Base-by-base conservation (phyloP, 2,329 filamentous ascomycete genomes). In the Aplosporella prunicola region DNA sequence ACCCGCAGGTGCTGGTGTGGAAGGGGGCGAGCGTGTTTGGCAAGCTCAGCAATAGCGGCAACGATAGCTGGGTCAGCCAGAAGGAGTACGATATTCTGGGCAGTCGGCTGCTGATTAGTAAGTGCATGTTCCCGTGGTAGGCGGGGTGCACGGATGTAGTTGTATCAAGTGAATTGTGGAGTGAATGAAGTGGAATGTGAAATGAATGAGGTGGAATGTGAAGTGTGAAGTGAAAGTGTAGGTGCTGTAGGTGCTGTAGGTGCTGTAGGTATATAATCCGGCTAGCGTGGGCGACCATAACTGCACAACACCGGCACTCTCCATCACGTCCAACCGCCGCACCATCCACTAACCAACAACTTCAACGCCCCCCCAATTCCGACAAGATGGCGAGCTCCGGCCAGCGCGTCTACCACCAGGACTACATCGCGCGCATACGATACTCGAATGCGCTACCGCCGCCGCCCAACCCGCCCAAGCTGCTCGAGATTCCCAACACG, bases 1-100 rank as follows among this genome's bases (percentile, higher is more conserved):
- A 98, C 61, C 86, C 91, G 43, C 87, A 95, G 62, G 88, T 96
- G n/a, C 82, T 96, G 36, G 80, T 81, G 7, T 98, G 91, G 91
- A 98, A 98, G 71, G 91, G 91, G 4, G 91, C 85, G 1, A 94
- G 87, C 56, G 88, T 98, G 11, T 98, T 95, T 67, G 88, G 86
- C 3, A 87, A 93, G 64, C 66, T 96, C 49, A 75, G 79, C 43
- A 68, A 67, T 30, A 88, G 86, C 43, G 60, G 60, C 11, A 96
- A 96, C 62, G 91, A 98, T 59, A 91, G 82, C 51, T 98, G 91
- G 91, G 85, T 96, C 53, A 82, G 80, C 10, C 75, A 77, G 31
- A 70, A 81, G 51, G 89, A 96, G 68, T 95, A 89, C 61, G 87
- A 95, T 64, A 75, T 85, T 42, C 58, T 95, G 37, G 89, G 88